Evolutionary conservation across 1,284 basidiomycete species (phyloP), one percentile per base, ranked within the genome.

Genomic region (Nidula niveotomentosa): DNA sequence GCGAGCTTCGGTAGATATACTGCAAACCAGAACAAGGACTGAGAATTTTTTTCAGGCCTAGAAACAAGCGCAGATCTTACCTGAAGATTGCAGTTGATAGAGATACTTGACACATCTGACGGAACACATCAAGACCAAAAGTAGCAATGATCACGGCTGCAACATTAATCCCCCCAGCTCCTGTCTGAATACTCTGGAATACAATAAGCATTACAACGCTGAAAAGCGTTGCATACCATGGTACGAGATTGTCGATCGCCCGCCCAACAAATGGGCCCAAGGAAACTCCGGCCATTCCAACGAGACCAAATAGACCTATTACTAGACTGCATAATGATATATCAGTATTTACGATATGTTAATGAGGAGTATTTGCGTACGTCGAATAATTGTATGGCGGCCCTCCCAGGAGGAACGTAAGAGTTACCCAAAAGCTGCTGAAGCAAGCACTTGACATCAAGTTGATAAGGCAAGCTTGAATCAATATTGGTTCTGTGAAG

Each of bases 231-330:
- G 83, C 81, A 50, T 84, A 81, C 87, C 88, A 91, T 0, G 85
- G 85, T 0, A 86, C 74, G 17, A 90, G 75, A 2, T 65, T 71
- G 65, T 91, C 88, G 48, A 91, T 78, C 8, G 83, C 58, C 35
- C 76, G 76, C 0, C 90, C 90, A 17, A 81, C 76, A 9, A 88
- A 59, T 0, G 88, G 89, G 0, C 83, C 83, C 45, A 79, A 68
- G 5, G 81, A 69, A 5, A 89, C 87, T n/a, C 86, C 87, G 17
- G 83, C 71, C 66, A 89, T 81, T 5, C 90, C 90, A 12, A 90
- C 72, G 2, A 91, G 69, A 5, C 86, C 88, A 65, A 91, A 89
- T 7, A 91, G 74, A 2, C 88, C 89, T 53, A 90, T 90, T 15
- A 79, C 73, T 36, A 90, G 70, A 3, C 88, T 84, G 54, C 12